Conservation (phyloP, 495 filamentous ascomycete species). For the Aspergillus incahuasiensis region DNA sequence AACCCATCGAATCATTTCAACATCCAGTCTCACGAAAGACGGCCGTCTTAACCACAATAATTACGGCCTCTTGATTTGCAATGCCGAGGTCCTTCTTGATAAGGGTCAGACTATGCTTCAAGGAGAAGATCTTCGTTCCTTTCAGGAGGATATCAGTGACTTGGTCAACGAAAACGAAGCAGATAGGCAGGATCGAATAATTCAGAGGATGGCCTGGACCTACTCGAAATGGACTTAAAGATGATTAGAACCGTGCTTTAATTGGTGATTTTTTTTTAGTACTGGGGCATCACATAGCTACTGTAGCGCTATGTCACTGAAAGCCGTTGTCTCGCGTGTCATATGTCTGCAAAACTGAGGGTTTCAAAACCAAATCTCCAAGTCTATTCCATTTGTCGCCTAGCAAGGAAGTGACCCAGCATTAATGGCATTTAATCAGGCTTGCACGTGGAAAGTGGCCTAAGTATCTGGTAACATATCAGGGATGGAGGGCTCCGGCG, state of each 20-base stretch:
- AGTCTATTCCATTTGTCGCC: too few species aligned
- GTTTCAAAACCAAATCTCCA: too few species aligned
- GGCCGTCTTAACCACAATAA: constrained; percentile 81
- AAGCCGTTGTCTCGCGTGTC: too few species aligned
- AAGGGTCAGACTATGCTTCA: constrained; percentile 62
- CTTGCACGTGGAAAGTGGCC: too few species aligned
- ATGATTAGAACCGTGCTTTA: neutral
- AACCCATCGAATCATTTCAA: constrained; percentile 74
- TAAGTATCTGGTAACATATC: too few species aligned
- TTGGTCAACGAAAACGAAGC: constrained; percentile 71
- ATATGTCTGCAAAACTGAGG: too few species aligned
- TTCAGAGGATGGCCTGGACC: constrained; percentile 81
- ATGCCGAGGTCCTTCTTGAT: constrained; percentile 72
- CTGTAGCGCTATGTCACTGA: too few species aligned
- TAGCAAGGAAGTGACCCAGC: too few species aligned
- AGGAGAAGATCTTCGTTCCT: constrained; percentile 67
- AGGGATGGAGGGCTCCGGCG: too few species aligned
- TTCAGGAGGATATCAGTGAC: constrained; percentile 79
- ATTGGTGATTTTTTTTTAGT: too few species aligned
- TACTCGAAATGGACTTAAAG: constrained; percentile 69
- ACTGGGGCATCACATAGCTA: too few species aligned
- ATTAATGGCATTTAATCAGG: too few species aligned
- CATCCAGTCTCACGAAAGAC: constrained; percentile 55
- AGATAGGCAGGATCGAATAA: constrained; percentile 64
- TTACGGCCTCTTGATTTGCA: constrained; percentile 82